These are phyloP conservation scores for Leccinum disarticulatum DNA, from an alignment of 768 basidiomycete genomes.

Conservation along the genomic window DNA sequence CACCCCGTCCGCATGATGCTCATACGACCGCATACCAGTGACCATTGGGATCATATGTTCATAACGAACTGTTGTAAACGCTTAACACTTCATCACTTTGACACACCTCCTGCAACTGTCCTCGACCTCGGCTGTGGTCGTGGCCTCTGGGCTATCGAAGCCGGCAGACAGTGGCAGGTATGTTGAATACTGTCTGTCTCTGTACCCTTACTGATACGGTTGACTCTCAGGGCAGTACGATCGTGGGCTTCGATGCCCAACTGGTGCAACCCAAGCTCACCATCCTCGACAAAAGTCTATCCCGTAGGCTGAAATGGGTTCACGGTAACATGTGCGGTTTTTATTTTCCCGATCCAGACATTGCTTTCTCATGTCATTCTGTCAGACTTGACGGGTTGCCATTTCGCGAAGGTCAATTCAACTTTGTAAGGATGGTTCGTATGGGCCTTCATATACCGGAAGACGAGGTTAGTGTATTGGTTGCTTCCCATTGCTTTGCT, in stretches of 20 bases:
- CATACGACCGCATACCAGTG: slow-evolving; percentile 38
- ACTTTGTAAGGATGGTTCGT: slow-evolving; percentile 63
- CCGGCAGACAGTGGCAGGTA: slow-evolving; percentile 66
- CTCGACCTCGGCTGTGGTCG: slow-evolving; percentile 74
- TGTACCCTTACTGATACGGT: not conserved
- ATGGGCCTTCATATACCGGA: slow-evolving; percentile 72
- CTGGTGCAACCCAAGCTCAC: slow-evolving; percentile 51
- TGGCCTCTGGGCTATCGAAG: slow-evolving; percentile 71
- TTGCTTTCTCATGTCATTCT: slow-evolving; percentile 8
- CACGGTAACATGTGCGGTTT: slow-evolving; percentile 61
- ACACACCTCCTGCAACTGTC: slow-evolving; percentile 47
- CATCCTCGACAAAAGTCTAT: slow-evolving; percentile 40
- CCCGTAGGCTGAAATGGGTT: slow-evolving; percentile 60
- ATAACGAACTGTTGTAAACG: slow-evolving; percentile 46
- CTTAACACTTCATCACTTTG: slow-evolving; percentile 56
- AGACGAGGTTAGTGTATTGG: slow-evolving; percentile 51
- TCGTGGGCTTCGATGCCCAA: slow-evolving; percentile 61
- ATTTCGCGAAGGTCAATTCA: slow-evolving; percentile 55
- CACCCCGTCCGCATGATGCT: not conserved
- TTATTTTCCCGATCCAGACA: not conserved
- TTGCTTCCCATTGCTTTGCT: slow-evolving; percentile 9
- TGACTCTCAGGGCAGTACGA: slow-evolving; percentile 43
- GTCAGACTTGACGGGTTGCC: slow-evolving; percentile 63
- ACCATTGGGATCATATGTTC: slow-evolving; percentile 74
- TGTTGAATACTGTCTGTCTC: slow-evolving; percentile 16